Evolutionary conservation across 2,329 filamentous ascomycete species (phyloP).

Genomic region (Fusarium continuum): DNA sequence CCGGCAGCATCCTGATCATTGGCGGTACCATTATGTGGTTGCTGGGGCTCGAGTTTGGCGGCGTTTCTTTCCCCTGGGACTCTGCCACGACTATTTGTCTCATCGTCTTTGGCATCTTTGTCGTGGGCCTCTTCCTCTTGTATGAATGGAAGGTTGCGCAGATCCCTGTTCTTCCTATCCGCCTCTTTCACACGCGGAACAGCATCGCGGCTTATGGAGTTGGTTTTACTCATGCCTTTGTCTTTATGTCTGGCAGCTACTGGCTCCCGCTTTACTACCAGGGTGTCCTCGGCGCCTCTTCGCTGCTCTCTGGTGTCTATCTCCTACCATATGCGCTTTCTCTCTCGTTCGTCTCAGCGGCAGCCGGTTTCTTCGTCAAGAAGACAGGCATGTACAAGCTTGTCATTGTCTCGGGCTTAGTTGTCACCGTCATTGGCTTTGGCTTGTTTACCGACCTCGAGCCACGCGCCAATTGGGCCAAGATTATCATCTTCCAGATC

Average conservation of each 20-base stretch:
- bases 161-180: slow-evolving; percentile 81
- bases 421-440: slow-evolving; percentile 70
- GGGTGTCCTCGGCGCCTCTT: slow-evolving; percentile 72
- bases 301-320: slow-evolving; percentile 78
- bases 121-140: slow-evolving; percentile 72
- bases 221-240: slow-evolving; percentile 77
- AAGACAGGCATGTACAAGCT: slow-evolving; percentile 73
- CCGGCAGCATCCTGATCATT: slow-evolving; percentile 67
- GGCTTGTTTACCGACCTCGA: slow-evolving; percentile 72
- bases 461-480: slow-evolving; percentile 61
- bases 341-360: slow-evolving; percentile 69
- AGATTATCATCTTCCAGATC: slow-evolving; percentile 69
- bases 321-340: slow-evolving; percentile 75
- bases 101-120: slow-evolving; percentile 75
- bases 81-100: slow-evolving; percentile 81
- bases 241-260: slow-evolving; percentile 81
- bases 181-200: slow-evolving; percentile 72
- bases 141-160: slow-evolving; percentile 78
- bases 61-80: slow-evolving; percentile 77
- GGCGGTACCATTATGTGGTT: slow-evolving; percentile 87
- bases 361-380: slow-evolving; percentile 65
- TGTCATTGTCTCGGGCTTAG: slow-evolving; percentile 67
- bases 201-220: slow-evolving; percentile 72
- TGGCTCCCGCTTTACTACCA: slow-evolving; percentile 90
- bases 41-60: slow-evolving; percentile 86